Percentiles rank a stretch among this genome's conserved stretches.
Conservation (phyloP, 352 stramenopile genomes). For the Paralagenidium karlingii region DNA sequence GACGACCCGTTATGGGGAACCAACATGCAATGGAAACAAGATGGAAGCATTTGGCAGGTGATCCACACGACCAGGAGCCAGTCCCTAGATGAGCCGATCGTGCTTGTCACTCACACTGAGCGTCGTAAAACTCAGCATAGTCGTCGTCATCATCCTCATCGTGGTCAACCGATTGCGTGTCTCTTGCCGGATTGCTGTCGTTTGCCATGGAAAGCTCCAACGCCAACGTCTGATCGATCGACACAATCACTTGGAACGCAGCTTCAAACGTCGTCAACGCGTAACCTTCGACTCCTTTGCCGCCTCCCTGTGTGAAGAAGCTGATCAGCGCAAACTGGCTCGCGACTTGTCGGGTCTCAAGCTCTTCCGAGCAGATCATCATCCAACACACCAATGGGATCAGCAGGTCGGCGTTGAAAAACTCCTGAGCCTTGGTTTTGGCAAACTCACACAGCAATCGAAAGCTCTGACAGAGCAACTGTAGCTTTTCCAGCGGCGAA, state of each 20-base stretch:
- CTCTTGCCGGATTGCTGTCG: background rate
- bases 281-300: constrained; percentile 65
- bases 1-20: no score
- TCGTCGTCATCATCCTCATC: background rate
- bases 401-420: constrained; percentile 53
- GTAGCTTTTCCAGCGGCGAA: constrained; percentile 47
- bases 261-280: constrained; percentile 66
- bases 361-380: constrained; percentile 20
- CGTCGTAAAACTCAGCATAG: background rate
- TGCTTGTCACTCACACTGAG: background rate
- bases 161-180: background rate
- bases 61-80: no score
- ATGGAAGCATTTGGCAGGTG: no score
- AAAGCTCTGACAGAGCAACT: constrained; percentile 45
- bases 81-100: no score
- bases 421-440: constrained; percentile 41
- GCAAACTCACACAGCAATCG: constrained; percentile 51
- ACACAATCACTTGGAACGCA: constrained; percentile 48
- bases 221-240: constrained; percentile 39
- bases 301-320: constrained; percentile 61
- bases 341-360: constrained; percentile 26
- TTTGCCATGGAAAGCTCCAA: constrained; percentile 27
- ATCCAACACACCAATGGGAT: constrained; percentile 56
- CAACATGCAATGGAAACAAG: no score
- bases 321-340: constrained; percentile 63